Percentiles rank a stretch among this genome's conserved stretches.
Conservation (phyloP, 2,329 filamentous ascomycete genomes). For the Ophiostoma piceae region DNA sequence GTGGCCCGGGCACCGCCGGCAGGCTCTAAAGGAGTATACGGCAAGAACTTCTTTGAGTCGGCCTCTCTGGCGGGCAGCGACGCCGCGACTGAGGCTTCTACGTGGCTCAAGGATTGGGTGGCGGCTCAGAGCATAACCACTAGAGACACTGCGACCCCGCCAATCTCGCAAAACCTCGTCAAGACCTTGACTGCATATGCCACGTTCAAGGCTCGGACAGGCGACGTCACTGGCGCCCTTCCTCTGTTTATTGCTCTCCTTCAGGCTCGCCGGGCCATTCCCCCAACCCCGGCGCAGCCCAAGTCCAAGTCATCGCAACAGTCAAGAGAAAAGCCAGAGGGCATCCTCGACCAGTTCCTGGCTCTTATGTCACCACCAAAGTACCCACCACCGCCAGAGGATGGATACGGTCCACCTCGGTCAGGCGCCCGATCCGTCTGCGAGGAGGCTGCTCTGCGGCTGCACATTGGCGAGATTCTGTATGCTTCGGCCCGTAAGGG, state of each 20-base stretch:
- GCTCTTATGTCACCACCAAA: slow-evolving; percentile 20
- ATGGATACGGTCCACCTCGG: slow-evolving; percentile 62
- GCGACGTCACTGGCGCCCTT: slow-evolving; percentile 63
- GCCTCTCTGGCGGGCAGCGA: slow-evolving; percentile 11
- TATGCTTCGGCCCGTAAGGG: slow-evolving; percentile 48
- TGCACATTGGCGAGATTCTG: slow-evolving; percentile 91
- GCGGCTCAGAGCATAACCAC: slow-evolving; percentile 10
- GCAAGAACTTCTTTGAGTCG: slow-evolving; percentile 15
- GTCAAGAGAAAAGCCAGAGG: neutral
- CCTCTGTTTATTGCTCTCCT: slow-evolving; percentile 83
- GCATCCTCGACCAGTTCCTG: slow-evolving; percentile 6
- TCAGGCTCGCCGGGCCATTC: slow-evolving; percentile 64
- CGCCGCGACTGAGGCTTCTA: neutral
- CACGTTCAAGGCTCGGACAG: slow-evolving; percentile 67
- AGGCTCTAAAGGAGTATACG: neutral
- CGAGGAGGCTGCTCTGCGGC: slow-evolving; percentile 78
- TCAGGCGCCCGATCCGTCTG: slow-evolving; percentile 64
- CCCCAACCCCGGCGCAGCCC: slow-evolving; percentile 31
- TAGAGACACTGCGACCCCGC: slow-evolving; percentile 43
- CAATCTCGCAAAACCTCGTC: slow-evolving; percentile 63
- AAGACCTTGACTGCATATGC: slow-evolving; percentile 70
- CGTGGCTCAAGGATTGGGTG: slow-evolving; percentile 25
- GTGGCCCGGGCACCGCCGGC: slow-evolving; percentile 9
- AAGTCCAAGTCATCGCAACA: neutral
- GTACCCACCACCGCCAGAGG: slow-evolving; percentile 66